Percentiles rank a stretch among this genome's conserved stretches.
phyloP scores from a whole-genome alignment of 306 rosid genomes.

The Betula pendula region DNA sequence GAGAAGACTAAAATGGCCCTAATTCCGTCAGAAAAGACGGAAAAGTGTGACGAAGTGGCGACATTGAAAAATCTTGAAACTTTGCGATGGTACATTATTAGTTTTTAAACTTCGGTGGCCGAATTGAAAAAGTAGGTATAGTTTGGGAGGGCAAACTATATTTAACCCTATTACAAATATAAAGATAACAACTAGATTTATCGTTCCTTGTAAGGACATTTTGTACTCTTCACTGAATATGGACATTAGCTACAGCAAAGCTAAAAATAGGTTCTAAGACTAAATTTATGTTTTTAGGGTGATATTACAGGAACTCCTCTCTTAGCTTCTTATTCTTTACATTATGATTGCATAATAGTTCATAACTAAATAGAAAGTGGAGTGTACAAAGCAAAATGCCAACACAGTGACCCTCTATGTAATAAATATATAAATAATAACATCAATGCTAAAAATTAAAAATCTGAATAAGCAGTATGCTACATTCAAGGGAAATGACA shows the following conservation, averaged over 20 bases:
- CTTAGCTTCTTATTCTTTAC: conserved; percentile 10
- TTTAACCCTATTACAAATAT: neutral
- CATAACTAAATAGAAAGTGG: neutral
- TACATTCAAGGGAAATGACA: neutral
- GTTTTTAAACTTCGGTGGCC: too few species aligned
- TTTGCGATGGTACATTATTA: too few species aligned
- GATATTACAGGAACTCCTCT: conserved; percentile 2
- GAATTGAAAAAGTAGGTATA: too few species aligned
- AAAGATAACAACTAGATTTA: neutral
- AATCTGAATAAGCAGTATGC: neutral
- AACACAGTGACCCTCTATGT: neutral
- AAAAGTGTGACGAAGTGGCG: too few species aligned
- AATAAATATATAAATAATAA: neutral
- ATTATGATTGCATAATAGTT: conserved; percentile 8
- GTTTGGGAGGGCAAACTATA: too few species aligned
- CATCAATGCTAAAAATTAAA: neutral
- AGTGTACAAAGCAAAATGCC: neutral
- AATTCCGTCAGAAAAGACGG: too few species aligned
- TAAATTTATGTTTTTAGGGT: neutral
- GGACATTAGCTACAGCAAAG: neutral
- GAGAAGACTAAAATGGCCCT: too few species aligned
- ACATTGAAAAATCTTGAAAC: too few species aligned
- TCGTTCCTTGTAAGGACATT: neutral
- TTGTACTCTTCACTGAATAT: neutral
- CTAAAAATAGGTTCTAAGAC: conserved; percentile 1